phyloP scores from a whole-genome alignment of 768 basidiomycete genomes.

The Lactarius tabidus region DNA sequence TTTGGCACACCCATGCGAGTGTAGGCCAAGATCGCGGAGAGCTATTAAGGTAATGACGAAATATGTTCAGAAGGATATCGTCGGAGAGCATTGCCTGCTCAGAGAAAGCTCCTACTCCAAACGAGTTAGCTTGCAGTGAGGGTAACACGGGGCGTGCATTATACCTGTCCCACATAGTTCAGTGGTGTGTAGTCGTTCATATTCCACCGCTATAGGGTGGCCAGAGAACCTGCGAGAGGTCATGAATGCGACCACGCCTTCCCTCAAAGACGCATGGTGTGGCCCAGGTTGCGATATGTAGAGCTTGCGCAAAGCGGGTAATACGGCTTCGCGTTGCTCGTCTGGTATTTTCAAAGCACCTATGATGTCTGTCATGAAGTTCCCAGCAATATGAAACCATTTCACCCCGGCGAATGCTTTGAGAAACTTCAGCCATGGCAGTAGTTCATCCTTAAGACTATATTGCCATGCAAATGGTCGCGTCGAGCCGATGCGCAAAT shows the following conservation, averaged over 20 bases:
- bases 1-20: neutral
- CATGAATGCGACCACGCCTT: neutral
- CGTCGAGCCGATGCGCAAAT: neutral
- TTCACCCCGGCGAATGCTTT: neutral
- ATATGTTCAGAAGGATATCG: neutral
- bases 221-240: neutral
- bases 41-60: neutral
- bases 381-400: neutral
- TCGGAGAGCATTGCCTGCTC: neutral
- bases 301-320: neutral
- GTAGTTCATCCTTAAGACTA: neutral
- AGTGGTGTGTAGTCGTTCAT: neutral
- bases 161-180: neutral
- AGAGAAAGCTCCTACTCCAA: neutral
- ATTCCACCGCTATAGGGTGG: neutral
- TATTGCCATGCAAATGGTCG: rapidly evolving
- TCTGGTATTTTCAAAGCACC: neutral
- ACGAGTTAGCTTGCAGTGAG: neutral
- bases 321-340: no score
- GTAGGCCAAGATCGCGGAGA: neutral
- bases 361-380: neutral
- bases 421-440: neutral
- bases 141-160: neutral
- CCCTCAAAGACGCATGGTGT: neutral
- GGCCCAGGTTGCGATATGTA: neutral